Percentiles rank a stretch among this genome's conserved stretches.
These are phyloP conservation scores for Aspergillus fijiensis DNA, from an alignment of 2,329 filamentous ascomycete genomes.

Conservation along the genomic window DNA sequence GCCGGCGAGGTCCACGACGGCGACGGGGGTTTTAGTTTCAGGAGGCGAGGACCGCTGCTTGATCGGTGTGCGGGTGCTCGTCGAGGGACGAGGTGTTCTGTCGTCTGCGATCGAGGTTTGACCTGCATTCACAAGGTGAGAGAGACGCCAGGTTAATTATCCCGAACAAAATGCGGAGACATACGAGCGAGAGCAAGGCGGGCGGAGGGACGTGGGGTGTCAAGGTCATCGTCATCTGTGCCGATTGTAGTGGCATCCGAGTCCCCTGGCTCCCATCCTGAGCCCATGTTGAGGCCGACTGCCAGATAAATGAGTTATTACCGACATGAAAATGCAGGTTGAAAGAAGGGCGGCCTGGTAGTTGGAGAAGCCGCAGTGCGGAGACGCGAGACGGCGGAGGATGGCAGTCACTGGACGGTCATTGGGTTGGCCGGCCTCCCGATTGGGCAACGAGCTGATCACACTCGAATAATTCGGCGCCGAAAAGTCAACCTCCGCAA, in stretches of 20 bases:
- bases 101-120: neutral
- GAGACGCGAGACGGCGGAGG: constrained; percentile 13
- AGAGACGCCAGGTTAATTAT: constrained; percentile 17
- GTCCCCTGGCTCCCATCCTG: constrained; percentile 25
- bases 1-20: constrained; percentile 20
- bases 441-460: constrained; percentile 24
- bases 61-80: neutral
- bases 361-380: constrained; percentile 8
- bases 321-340: neutral
- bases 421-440: constrained; percentile 11
- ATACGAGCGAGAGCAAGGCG: constrained; percentile 10
- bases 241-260: constrained; percentile 30
- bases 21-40: constrained; percentile 14
- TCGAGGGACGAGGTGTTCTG: neutral
- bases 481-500: constrained; percentile 16
- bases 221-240: constrained; percentile 45
- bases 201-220: constrained; percentile 33
- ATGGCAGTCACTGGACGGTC: neutral
- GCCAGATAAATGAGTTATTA: constrained; percentile 1
- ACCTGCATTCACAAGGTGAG: constrained; percentile 7
- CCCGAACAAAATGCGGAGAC: constrained; percentile 4
- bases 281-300: constrained; percentile 24
- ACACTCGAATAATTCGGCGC: constrained; percentile 6
- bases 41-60: constrained; percentile 14
- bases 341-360: neutral